Percentiles rank a stretch among this genome's conserved stretches.
phyloP scores from a whole-genome alignment of 139 green algal genomes.

The Gonium pectorale region DNA sequence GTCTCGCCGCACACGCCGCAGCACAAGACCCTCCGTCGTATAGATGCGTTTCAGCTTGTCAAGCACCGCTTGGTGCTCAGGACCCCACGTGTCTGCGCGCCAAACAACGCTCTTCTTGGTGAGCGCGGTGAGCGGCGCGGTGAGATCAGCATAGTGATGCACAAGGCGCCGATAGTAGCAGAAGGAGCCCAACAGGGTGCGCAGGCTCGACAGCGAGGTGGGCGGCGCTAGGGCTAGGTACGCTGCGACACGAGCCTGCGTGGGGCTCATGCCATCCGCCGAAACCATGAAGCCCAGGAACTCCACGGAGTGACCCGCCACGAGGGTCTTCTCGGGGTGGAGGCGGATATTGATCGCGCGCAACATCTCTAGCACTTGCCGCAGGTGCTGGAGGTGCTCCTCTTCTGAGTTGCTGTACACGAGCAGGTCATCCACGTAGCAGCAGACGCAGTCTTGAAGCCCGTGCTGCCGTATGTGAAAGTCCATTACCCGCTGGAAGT shows the following conservation, averaged over 20 bases:
- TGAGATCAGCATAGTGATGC: neutral
- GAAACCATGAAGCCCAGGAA: conserved; percentile 58
- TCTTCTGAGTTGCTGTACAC: conserved; percentile 5
- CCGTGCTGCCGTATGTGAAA: neutral
- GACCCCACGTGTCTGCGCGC: neutral
- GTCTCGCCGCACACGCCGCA: too few relatives aligned
- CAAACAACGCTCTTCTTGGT: conserved; percentile 10
- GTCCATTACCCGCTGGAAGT: conserved; percentile 42
- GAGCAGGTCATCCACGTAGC: conserved; percentile 53
- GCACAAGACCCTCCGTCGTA: too few relatives aligned
- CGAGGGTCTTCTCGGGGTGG: conserved; percentile 43
- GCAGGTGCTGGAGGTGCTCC: conserved; percentile 35
- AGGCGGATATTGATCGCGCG: conserved; percentile 12
- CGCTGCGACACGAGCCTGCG: neutral
- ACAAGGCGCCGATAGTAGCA: neutral
- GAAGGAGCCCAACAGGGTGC: neutral
- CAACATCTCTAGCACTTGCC: conserved; percentile 7
- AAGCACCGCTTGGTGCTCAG: conserved; percentile 23
- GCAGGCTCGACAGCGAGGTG: neutral
- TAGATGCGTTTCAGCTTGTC: conserved; percentile 22
- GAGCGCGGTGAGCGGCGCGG: neutral
- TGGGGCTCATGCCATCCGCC: neutral
- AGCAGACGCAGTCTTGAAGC: neutral
- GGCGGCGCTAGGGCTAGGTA: neutral
- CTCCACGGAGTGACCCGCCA: conserved; percentile 17